Percentiles rank a stretch among this genome's conserved stretches.
phyloP scores from a whole-genome alignment of 192 early-diverging fungal genomes.

The Coemansia sp. region DNA sequence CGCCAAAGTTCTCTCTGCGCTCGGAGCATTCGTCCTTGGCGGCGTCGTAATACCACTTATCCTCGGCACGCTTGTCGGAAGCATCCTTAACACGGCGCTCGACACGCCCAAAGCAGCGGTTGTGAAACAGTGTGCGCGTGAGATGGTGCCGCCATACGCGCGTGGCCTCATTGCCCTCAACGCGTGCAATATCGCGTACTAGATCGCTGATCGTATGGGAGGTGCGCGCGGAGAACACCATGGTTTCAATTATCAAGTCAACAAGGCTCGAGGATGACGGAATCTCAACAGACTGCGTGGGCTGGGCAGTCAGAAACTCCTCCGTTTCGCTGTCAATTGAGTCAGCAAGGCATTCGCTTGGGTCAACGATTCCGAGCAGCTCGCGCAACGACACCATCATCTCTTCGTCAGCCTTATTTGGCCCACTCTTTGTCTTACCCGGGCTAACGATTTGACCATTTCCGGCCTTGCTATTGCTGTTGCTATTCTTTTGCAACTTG shows the following conservation, averaged over 20 bases:
- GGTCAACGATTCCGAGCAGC: conserved; percentile 52
- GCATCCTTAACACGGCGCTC: conserved; percentile 57
- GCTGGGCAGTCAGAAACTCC: conserved; percentile 30
- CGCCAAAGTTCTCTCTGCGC: conserved; percentile 53
- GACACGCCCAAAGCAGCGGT: conserved; percentile 55
- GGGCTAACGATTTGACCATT: neutral
- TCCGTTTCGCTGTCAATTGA: conserved; percentile 54
- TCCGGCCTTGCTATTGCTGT: neutral
- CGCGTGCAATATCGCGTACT: conserved; percentile 46
- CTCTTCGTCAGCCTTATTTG: conserved; percentile 35
- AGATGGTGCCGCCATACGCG: conserved; percentile 46
- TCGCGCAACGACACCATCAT: conserved; percentile 50
- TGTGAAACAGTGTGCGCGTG: conserved; percentile 43
- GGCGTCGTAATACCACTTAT: conserved; percentile 59
- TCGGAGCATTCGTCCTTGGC: conserved; percentile 38
- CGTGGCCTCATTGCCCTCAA: conserved; percentile 22
- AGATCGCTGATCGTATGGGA: conserved; percentile 57
- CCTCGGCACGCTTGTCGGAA: conserved; percentile 50
- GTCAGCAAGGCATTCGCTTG: conserved; percentile 53
- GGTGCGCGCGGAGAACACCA: conserved; percentile 57
- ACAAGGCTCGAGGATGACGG: conserved; percentile 23
- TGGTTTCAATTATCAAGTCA: conserved; percentile 46
- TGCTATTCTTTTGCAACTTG: conserved; percentile 4
- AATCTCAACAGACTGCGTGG: conserved; percentile 22
- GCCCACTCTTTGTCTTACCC: neutral